These are phyloP conservation scores for Penicillium atrosanguineum DNA, from an alignment of 495 filamentous ascomycete species.

Conservation along the genomic window DNA sequence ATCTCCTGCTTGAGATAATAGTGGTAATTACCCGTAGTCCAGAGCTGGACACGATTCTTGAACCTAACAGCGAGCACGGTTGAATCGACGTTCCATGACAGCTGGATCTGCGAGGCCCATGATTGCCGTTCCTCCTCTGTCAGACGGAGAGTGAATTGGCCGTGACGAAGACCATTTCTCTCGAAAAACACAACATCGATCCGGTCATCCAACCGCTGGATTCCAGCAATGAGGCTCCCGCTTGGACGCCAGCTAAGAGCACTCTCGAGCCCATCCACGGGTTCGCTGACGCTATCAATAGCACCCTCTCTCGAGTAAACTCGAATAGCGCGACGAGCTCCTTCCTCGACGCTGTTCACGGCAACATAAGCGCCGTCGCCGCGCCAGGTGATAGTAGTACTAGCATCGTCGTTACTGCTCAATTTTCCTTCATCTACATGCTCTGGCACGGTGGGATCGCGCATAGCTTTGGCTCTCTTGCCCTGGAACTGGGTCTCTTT, in stretches of 20 bases:
- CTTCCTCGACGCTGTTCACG: slow-evolving; percentile 69
- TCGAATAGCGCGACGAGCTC: slow-evolving; percentile 70
- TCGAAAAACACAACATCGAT: slow-evolving; percentile 95
- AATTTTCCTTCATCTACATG: slow-evolving; percentile 81
- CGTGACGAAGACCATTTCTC: slow-evolving; percentile 90
- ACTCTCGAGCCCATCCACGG: slow-evolving; percentile 83
- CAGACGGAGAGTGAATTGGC: slow-evolving; percentile 76
- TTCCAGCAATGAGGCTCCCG: slow-evolving; percentile 83
- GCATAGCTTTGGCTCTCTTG: slow-evolving; percentile 81
- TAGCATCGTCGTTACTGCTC: slow-evolving; percentile 66
- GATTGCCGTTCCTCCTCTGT: slow-evolving; percentile 55
- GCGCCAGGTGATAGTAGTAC: slow-evolving; percentile 80
- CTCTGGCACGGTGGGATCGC: slow-evolving; percentile 93
- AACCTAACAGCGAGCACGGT: slow-evolving; percentile 81
- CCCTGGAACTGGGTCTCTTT: slow-evolving; percentile 97
- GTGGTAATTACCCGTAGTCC: slow-evolving; percentile 96
- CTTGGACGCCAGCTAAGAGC: slow-evolving; percentile 87
- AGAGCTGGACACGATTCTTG: slow-evolving; percentile 78
- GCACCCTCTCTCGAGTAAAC: slow-evolving; percentile 88
- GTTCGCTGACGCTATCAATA: slow-evolving; percentile 88
- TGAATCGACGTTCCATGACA: slow-evolving; percentile 90
- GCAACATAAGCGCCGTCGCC: slow-evolving; percentile 93
- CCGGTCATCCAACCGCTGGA: slow-evolving; percentile 66
- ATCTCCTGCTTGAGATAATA: slow-evolving; percentile 98
- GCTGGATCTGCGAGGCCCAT: slow-evolving; percentile 54